Evolutionary conservation across 1,284 basidiomycete species (phyloP), one percentile per base, ranked within the genome.

Genomic region (Ganoderma meredithae): DNA sequence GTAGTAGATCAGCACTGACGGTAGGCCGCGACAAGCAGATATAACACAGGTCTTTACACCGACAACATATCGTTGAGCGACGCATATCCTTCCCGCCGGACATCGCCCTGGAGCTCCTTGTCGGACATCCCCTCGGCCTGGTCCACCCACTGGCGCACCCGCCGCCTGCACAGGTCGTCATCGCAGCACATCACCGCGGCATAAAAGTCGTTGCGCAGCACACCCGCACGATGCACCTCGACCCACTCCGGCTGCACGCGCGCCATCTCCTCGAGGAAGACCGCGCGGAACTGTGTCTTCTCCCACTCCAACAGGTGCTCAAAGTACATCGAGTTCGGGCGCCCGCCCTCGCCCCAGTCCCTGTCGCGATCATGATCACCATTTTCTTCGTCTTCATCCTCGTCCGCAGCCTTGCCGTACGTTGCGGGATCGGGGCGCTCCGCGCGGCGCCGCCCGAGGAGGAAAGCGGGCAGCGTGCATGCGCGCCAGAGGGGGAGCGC

Each of bases 131-230:
- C 4, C 22, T 52, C 47, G 22, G 25, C 47, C 22, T 4, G 47
- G 22, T 52, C 47, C 22, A 52, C 22, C 47, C 22, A 52, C 47
- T 22, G 47, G 3, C 47, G 47, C 47, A 52, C 47, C 22, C 47
- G 47, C 47, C 22, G 47, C 47, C 47, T 52, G 22, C 22, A 52
- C n/a, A 52, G 47, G 12, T 52, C 47, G 13, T 52, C 47, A 25
- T 52, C 47, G 22, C 47, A 52, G n/a, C 1, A 25, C 47, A 52
- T 25, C 22, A 52, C 47, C 10, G 47, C 47, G 1, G 47, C 15
- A 52, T 52, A 52, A 1, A 52, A 52, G 47, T 52, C 47, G 47
- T 52, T 52, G 47, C 47, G 22, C 47, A 25, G 47, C 22, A 52
- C 47, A 6, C 47, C 47, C 47, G 47, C 47, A 12, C 47, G 47